Percentiles rank a stretch among this genome's conserved stretches.
phyloP scores from a whole-genome alignment of 208 protist species.

The Jaenimonas drosophilae region DNA sequence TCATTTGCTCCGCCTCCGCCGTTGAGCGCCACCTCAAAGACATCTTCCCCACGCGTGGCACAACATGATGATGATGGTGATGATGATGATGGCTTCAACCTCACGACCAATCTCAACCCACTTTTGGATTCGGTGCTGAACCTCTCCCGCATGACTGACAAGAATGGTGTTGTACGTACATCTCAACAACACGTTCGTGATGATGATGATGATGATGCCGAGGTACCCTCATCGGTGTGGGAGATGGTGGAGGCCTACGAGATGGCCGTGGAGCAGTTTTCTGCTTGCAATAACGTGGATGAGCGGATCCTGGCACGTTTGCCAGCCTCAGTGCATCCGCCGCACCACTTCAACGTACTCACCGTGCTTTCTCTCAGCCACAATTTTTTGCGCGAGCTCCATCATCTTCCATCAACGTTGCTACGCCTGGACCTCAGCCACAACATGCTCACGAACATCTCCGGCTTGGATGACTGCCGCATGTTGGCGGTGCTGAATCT shows the following conservation, averaged over 20 bases:
- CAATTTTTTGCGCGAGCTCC: constrained; percentile 42
- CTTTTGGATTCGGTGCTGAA: constrained; percentile 55
- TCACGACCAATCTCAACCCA: constrained; percentile 68
- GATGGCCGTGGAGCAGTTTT: constrained; percentile 21
- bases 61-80: too few relatives aligned
- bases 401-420: constrained; percentile 45
- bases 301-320: too few relatives aligned
- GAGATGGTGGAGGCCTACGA: constrained; percentile 42
- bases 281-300: background rate
- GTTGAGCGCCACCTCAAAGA: too few relatives aligned
- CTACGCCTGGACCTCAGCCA: constrained; percentile 74
- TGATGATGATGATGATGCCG: constrained; percentile 26
- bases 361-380: constrained; percentile 64
- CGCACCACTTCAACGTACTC: constrained; percentile 22
- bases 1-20: too few relatives aligned
- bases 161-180: constrained; percentile 12
- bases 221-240: constrained; percentile 54
- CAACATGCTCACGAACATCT: constrained; percentile 44
- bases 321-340: too few relatives aligned
- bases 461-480: constrained; percentile 41
- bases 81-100: constrained; percentile 40
- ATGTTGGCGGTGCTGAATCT: constrained; percentile 80
- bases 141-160: constrained; percentile 28
- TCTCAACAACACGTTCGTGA: constrained; percentile 15
- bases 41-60: too few relatives aligned